A percentile compares a stretch with the other conserved stretches of the same genome.
These are phyloP conservation scores for Fusarium paranaense DNA, from an alignment of 2,329 filamentous ascomycete genomes.

Conservation along the genomic window DNA sequence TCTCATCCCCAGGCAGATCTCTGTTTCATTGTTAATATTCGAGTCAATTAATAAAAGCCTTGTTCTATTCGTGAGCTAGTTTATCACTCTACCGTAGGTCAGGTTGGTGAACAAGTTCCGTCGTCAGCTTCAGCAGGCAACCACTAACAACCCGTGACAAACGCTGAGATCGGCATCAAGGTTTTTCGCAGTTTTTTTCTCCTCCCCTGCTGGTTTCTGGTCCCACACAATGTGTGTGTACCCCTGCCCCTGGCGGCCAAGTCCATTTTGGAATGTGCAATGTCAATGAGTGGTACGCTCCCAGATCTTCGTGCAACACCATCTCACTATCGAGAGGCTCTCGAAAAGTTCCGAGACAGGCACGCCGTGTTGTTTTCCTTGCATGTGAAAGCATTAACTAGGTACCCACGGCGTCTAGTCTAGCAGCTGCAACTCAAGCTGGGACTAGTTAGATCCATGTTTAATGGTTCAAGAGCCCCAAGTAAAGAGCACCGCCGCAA, in stretches of 20 bases:
- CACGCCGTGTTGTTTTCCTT: background rate
- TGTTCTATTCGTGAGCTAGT: background rate
- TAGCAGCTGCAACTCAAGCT: background rate
- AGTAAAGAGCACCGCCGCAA: background rate
- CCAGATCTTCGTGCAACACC: background rate
- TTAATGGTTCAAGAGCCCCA: background rate
- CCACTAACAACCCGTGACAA: background rate
- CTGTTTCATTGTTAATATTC: background rate
- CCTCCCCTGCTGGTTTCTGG: background rate
- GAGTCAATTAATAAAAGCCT: background rate
- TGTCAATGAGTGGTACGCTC: slow-evolving; percentile 1
- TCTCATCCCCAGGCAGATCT: background rate
- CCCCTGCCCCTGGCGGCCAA: slow-evolving; percentile 3
- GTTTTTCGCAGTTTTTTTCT: background rate
- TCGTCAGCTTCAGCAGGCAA: background rate
- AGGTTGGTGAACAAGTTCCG: background rate
- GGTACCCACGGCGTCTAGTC: background rate
- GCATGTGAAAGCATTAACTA: background rate
- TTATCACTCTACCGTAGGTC: background rate
- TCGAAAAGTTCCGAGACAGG: background rate
- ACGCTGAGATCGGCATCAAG: background rate
- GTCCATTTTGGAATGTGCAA: slow-evolving; percentile 9
- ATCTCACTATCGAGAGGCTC: background rate
- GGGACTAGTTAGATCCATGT: background rate
- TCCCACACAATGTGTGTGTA: slow-evolving; percentile 22